Percentiles rank a stretch among this genome's conserved stretches.
Conservation (phyloP, 345 rosid genomes). For the Zanthoxylum bungeanum region DNA sequence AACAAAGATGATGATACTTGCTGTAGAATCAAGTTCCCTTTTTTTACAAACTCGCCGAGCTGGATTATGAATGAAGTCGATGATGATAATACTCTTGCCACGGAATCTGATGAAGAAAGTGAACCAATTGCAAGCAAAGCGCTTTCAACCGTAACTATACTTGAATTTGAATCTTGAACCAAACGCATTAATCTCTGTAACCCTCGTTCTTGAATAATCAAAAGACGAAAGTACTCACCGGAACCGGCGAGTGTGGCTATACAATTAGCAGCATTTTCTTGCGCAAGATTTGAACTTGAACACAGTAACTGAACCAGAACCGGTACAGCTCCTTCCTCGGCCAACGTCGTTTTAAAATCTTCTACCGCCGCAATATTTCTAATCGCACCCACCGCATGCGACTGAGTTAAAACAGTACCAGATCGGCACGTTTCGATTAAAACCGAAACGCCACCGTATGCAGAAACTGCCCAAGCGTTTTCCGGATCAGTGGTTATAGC, state of each 20-base stretch:
- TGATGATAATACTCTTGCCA: slow-evolving; percentile 42
- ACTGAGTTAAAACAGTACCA: slow-evolving; percentile 46
- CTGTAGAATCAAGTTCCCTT: slow-evolving; percentile 45
- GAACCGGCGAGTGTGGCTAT: slow-evolving; percentile 55
- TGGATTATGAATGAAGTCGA: slow-evolving; percentile 55
- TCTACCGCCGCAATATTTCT: slow-evolving; percentile 55
- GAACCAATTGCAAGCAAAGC: slow-evolving; percentile 45
- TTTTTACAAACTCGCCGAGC: slow-evolving; percentile 60
- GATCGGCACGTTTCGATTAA: slow-evolving; percentile 66
- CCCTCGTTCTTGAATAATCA: slow-evolving; percentile 62
- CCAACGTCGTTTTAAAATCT: slow-evolving; percentile 50
- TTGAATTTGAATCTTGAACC: slow-evolving; percentile 36
- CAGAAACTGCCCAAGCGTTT: slow-evolving; percentile 68
- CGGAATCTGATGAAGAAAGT: slow-evolving; percentile 33
- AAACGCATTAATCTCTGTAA: slow-evolving; percentile 51
- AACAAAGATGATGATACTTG: slow-evolving; percentile 55
- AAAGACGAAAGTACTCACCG: slow-evolving; percentile 50
- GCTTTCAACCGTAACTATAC: slow-evolving; percentile 47
- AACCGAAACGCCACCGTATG: slow-evolving; percentile 60
- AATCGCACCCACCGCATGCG: slow-evolving; percentile 60
- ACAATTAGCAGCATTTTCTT: slow-evolving; percentile 53
- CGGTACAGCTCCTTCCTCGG: slow-evolving; percentile 73
- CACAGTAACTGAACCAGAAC: slow-evolving; percentile 45
- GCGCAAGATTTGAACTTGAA: slow-evolving; percentile 33
- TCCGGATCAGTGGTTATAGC: slow-evolving; percentile 68